Evolutionary conservation across 768 basidiomycete genomes (phyloP).

Genomic region (Dictyophora rubrovolvata): DNA sequence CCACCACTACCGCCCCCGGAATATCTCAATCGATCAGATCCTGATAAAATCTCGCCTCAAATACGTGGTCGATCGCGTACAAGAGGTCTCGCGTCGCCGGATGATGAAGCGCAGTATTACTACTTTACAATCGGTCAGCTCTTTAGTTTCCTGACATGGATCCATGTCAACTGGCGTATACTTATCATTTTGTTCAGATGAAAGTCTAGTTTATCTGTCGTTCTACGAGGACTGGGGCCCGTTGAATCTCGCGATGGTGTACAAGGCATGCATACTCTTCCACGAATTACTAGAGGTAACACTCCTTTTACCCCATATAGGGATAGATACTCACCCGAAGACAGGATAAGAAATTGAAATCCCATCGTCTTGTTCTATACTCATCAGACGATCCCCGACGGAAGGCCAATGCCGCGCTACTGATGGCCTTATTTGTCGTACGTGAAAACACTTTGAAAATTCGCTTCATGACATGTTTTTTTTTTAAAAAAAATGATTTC

Average conservation of each 20-base stretch:
- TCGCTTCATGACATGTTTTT: neutral
- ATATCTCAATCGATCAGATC: constrained; percentile 50
- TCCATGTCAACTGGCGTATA: neutral
- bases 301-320: neutral
- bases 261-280: constrained; percentile 84
- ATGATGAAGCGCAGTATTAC: constrained; percentile 70
- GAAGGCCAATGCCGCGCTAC: constrained; percentile 91
- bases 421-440: constrained; percentile 89
- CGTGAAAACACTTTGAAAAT: constrained; percentile 28
- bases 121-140: constrained; percentile 63
- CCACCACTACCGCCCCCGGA: constrained; percentile 61
- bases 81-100: constrained; percentile 55
- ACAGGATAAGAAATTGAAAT: constrained; percentile 63
- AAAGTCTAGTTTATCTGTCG: constrained; percentile 82
- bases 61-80: constrained; percentile 47
- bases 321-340: constrained; percentile 7
- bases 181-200: constrained; percentile 33
- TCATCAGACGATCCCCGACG: constrained; percentile 74
- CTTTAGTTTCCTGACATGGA: neutral
- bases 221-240: constrained; percentile 97
- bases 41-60: constrained; percentile 45
- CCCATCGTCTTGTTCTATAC: constrained; percentile 79
- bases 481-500: constrained; percentile 12
- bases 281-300: constrained; percentile 77
- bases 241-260: constrained; percentile 85